Base-by-base conservation (phyloP, 225 moss, liverwort and hornwort species). In the Bryum argenteum region DNA sequence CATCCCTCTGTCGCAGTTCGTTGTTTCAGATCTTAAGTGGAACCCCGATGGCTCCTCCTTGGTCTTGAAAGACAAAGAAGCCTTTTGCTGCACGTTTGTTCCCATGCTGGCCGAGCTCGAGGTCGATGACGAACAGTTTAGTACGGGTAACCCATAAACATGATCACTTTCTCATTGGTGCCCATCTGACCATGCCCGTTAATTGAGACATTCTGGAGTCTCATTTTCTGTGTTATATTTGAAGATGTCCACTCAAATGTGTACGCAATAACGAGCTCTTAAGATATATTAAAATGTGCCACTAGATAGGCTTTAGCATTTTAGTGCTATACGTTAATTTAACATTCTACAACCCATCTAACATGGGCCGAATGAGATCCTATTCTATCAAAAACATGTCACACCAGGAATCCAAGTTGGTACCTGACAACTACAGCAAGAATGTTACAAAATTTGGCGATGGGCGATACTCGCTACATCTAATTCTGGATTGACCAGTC, bases 81-180 rank as follows among this genome's bases (percentile, higher is more conserved):
- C 91, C 3, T 94, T 94, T 63, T 94, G 94, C 72, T 91, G 91
- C 74, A 91, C 91, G 52, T 94, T 91, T 79, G 94, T 94, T 43
- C 91, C 94, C 48, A 42, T 82, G 59, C 86, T 91, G 48, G 77
- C 87, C 12, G 94, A 91, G 61, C 86, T 94, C 33, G 94, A 90
- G 57, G 71, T 60, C 58, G 79, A 77, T 14, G 80, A 76, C 62
- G 83, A 79, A 37, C 70, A 71, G 14, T 78, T 75, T 82, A 76
- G 58, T 41, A 44, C 22, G 12, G 56, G 51, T 16, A 33, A 33
- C 33, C 28, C 33, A 33, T 33, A 33, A 33, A 2, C 33, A 5
- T 6, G 33, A 33, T 33, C 33, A 33, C 7, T 33, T 33, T 33
- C 33, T 33, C 33, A 33, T 33, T 33, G 33, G 33, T 33, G 33